Evolutionary conservation across 192 early-diverging fungal species (phyloP), one percentile per base, ranked within the genome.

Genomic region (Coemansia sp.): DNA sequence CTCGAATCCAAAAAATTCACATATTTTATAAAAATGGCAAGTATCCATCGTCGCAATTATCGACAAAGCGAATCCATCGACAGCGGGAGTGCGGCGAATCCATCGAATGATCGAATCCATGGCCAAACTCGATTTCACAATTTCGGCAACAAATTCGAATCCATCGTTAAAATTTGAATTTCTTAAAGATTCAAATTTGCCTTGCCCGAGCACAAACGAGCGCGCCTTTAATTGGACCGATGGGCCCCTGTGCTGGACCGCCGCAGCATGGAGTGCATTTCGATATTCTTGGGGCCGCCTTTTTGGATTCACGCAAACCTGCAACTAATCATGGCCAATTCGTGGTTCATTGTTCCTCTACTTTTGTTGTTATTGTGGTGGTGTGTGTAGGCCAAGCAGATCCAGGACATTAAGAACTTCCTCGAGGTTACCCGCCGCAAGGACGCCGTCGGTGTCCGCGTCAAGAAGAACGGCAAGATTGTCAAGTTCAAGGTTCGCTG

Each of bases 401-500:
- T 99, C 73, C 85, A 84, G 70, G 96, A 99, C 84, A 97, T 99
- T 82, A 99, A 97, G 89, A 87, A 95, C 76, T 99, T 99, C 88
- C 89, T 99, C 72, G 87, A 92, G 76, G 92, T 93, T 73, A 91
- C 96, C 68, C 86, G 90, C 77, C 93, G 95, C 86, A 97, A 95
- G 90, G 95, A 95, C 76, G 96, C 94, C 78, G 86, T 89, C 72
- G 87, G 90, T 90, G 90, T 94, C 65, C 90, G 90, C 82, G 91
- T 99, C 83, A 97, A 97, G 93, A 95, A 95, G 90, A 95, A 89
- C 87, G 89, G 85, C 73, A 86, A 85, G 67, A 74, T 92, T 70
- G 84, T 86, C 89, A 99, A 99, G 89, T 97, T 99, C 91, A 99
- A 99, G 94, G 91, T 99, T 69, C 89, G 96, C 83, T 96, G 96